Base-by-base conservation (phyloP, 2,329 filamentous ascomycete species). In the Pseudogymnoascus verrucosus region DNA sequence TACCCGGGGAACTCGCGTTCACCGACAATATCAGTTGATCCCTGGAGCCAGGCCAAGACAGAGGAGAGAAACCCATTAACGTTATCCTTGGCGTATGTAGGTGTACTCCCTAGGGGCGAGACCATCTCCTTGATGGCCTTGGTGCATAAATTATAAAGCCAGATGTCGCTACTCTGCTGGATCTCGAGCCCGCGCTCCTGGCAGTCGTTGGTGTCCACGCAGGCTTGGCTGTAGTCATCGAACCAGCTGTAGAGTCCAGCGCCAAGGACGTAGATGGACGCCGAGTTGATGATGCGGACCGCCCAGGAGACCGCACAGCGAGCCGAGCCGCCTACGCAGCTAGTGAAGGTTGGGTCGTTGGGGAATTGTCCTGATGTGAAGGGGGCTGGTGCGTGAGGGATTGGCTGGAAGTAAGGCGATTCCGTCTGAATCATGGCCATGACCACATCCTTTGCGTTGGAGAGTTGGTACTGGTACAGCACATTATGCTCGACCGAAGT, bases 361-460 rank as follows among this genome's bases (percentile, higher is more conserved):
- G 37, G 23, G 31, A 60, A 65, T 14, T 12, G 12, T 8, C 23
- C 19, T 1, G 62, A 21, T 12, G 47, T 39, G 54, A 64, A 65
- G 5, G 60, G 63, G 36, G 31, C 37, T 10, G 65, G 61, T 5
- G 64, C 4, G 66, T 67, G 11, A 67, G 65, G 14, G 12, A 51
- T 2, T 68, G 67, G 2, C 70, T 80, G 78, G 69, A 75, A 79
- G 75, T 80, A 81, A 14, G 79, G 79, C 4, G 81, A 82, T 69
- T 81, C 78, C 67, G 80, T 72, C 60, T 64, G n/a, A 69, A 72
- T 64, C 26, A 61, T 57, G 26, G 76, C 77, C 69, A 78, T 76
- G 71, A 76, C 80, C 69, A 79, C 72, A 69, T 80, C 77, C 69
- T 77, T 75, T 3, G 79, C 76, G 37, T 75, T 74, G 11, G 76